A percentile compares a stretch with the other conserved stretches of the same genome.
phyloP scores from a whole-genome alignment of 139 green algal species.

The Coelastrella sp. region DNA sequence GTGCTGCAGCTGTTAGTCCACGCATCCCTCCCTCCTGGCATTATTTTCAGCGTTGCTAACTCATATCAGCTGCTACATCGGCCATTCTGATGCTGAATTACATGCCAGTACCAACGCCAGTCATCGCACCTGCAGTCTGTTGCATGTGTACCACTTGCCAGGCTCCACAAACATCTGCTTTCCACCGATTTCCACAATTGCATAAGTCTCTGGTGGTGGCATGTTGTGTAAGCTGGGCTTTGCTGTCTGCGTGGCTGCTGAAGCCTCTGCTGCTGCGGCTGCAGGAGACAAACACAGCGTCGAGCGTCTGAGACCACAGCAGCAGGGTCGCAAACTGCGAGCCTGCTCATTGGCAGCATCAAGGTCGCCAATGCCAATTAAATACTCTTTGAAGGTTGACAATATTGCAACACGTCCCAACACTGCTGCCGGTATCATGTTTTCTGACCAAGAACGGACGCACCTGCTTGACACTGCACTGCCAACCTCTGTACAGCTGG shows the following conservation, averaged over 20 bases:
- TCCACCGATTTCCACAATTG: slow-evolving; percentile 91
- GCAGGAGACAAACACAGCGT: not conserved
- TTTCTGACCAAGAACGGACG: slow-evolving; percentile 12
- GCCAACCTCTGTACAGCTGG: slow-evolving; percentile 30
- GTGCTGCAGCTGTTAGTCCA: not conserved
- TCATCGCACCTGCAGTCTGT: slow-evolving; percentile 83
- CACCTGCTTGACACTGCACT: slow-evolving; percentile 43
- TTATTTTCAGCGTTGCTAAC: not conserved
- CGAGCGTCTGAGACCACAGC: not conserved
- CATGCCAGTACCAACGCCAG: not conserved
- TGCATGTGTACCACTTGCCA: slow-evolving; percentile 92
- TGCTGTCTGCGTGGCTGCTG: slow-evolving; percentile 3
- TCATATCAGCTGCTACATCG: not conserved
- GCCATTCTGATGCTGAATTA: not conserved
- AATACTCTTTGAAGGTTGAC: not conserved
- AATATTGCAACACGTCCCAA: not conserved
- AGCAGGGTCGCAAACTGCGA: not conserved
- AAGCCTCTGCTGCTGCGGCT: slow-evolving; percentile 52
- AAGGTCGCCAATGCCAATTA: not conserved
- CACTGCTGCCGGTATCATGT: not conserved
- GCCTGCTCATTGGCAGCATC: not conserved
- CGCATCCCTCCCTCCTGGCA: not conserved
- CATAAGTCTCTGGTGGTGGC: slow-evolving; percentile 76
- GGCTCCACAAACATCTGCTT: slow-evolving; percentile 94
- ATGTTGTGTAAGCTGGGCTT: slow-evolving; percentile 59